A percentile compares a stretch with the other conserved stretches of the same genome.
phyloP scores from a whole-genome alignment of 345 rosid species.

The Sonneratia alba region DNA sequence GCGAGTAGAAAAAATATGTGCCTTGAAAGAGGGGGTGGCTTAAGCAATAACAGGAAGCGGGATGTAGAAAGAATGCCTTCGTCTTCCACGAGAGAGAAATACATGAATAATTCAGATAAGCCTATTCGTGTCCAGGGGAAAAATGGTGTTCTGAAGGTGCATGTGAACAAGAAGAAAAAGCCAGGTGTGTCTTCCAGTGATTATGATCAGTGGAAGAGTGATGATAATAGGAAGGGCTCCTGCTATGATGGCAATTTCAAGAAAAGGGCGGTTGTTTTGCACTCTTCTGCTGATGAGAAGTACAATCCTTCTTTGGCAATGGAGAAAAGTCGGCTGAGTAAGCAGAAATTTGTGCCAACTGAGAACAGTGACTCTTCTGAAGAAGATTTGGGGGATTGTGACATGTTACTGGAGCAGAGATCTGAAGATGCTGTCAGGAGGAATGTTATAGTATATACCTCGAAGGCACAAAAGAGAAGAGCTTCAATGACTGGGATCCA shows the following conservation, averaged over 20 bases:
- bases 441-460: constrained; percentile 2
- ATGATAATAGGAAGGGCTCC: constrained; percentile 25
- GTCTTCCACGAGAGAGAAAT: constrained; percentile 35
- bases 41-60: constrained; percentile 21
- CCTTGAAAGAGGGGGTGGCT: constrained; percentile 37
- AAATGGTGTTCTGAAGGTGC: constrained; percentile 87
- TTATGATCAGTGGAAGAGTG: constrained; percentile 29
- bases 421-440: neutral
- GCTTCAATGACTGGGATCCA: neutral
- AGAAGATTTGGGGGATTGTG: constrained; percentile 41
- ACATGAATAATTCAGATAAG: constrained; percentile 32
- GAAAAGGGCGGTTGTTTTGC: constrained; percentile 26
- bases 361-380: constrained; percentile 19
- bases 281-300: constrained; percentile 30
- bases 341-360: constrained; percentile 24
- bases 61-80: constrained; percentile 26
- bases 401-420: constrained; percentile 11
- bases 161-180: constrained; percentile 65
- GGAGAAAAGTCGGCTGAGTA: constrained; percentile 28
- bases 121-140: constrained; percentile 88
- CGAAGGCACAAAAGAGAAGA: neutral
- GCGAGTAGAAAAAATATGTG: constrained; percentile 37
- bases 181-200: constrained; percentile 32
- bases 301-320: constrained; percentile 23
- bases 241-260: constrained; percentile 31